Conservation (phyloP, 2,329 filamentous ascomycete species). For the Sporothrix globosa region DNA sequence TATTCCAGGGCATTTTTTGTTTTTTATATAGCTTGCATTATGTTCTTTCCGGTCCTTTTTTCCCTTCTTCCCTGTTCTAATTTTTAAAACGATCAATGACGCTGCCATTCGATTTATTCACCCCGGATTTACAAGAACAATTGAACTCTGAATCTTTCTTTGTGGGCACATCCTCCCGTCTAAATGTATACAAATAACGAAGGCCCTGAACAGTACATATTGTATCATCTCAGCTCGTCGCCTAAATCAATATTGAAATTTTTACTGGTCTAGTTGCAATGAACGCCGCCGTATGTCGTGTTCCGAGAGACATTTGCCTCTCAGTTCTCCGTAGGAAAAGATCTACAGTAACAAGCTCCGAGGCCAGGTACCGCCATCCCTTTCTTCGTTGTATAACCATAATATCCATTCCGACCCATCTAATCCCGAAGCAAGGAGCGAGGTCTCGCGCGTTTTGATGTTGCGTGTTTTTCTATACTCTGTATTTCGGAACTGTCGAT, state of each 20-base stretch:
- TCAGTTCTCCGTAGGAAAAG: background rate
- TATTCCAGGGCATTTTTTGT: background rate
- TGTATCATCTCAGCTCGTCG: background rate
- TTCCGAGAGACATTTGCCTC: background rate
- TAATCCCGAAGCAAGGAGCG: constrained; percentile 7
- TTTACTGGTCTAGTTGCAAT: background rate
- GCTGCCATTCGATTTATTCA: background rate
- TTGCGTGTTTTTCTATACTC: background rate
- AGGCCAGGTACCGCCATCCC: background rate
- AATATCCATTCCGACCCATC: background rate
- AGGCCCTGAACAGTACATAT: background rate
- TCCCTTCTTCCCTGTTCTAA: too few species aligned
- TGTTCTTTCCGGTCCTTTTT: background rate
- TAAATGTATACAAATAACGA: background rate
- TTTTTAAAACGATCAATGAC: background rate
- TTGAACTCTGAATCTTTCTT: background rate
- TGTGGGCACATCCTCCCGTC: background rate
- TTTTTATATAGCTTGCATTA: background rate
- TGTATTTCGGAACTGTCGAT: background rate
- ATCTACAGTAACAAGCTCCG: constrained; percentile 3
- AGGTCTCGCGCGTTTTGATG: background rate
- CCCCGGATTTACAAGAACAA: background rate
- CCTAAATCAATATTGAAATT: background rate
- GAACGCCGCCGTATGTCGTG: background rate
- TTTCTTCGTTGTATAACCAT: background rate